A percentile compares a stretch with the other conserved stretches of the same genome.
Conservation (phyloP, 192 early-diverging fungal genomes). For the Endogone sp. region DNA sequence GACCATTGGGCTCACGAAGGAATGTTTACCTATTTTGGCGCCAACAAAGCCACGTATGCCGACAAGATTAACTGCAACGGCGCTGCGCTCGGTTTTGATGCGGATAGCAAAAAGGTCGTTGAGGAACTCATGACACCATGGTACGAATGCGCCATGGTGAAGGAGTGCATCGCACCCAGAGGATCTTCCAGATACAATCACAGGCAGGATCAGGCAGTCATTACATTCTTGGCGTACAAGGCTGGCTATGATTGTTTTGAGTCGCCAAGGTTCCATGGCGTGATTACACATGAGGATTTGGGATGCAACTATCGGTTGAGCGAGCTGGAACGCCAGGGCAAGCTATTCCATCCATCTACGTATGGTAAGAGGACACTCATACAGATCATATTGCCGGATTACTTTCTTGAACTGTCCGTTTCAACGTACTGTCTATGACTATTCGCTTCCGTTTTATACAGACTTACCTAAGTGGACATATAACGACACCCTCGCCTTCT, state of each 20-base stretch:
- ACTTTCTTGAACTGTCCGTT: too few relatives aligned
- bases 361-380: constrained; percentile 26
- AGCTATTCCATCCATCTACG: constrained; percentile 20
- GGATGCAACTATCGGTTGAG: constrained; percentile 33
- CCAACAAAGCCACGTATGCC: constrained; percentile 26
- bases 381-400: too few relatives aligned
- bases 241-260: constrained; percentile 30
- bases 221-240: constrained; percentile 44
- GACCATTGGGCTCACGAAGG: constrained; percentile 42
- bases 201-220: constrained; percentile 50
- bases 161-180: constrained; percentile 47
- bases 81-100: constrained; percentile 44
- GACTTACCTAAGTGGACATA: too few relatives aligned
- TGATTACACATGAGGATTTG: constrained; percentile 45
- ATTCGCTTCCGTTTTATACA: too few relatives aligned
- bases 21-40: constrained; percentile 38
- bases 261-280: constrained; percentile 37
- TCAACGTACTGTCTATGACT: too few relatives aligned
- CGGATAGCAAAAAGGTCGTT: constrained; percentile 27
- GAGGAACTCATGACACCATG: constrained; percentile 37
- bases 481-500: too few relatives aligned
- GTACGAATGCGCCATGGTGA: constrained; percentile 37
- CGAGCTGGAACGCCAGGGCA: constrained; percentile 11
- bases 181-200: constrained; percentile 47
- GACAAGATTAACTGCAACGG: constrained; percentile 46